Evolutionary conservation across 176 grass and related monocot genomes (phyloP), one percentile per base, ranked within the genome.

Genomic region (Metroxylon sagu): DNA sequence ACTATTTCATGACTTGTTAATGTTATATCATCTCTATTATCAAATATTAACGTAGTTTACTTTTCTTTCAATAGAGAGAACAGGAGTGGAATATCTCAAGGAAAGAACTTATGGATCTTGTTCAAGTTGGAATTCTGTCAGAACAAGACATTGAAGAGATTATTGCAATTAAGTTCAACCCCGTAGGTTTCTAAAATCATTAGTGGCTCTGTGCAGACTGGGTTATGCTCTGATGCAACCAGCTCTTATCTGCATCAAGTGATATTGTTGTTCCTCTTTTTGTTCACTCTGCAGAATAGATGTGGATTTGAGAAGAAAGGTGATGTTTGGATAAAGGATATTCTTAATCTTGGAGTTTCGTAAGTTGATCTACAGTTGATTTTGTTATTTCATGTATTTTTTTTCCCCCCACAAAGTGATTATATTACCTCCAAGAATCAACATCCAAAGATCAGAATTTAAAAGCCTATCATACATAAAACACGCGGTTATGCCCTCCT

Each of bases 41-140:
- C 58, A 26, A 19, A 72, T 62, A 65, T 72, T 50, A 70, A 80
- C 52, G 60, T 43, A 49, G 25, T 70, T 67, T 61, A 48, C 67
- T 67, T 65, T 75, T 65, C 54, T 78, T 48, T 76, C 66, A 72
- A 68, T 56, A 95, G 80, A 85, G 87, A 81, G 87, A 97, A 75
- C 93, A 97, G 66, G 87, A 97, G 67, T 97, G 87, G 93, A 97
- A 97, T 70, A 88, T 97, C 64, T 97, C 87, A 4, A 78, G 70
- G 60, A 91, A 88, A 48, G 93, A 97, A 59, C 68, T 97, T 43
- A 68, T 85, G 78, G 93, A 92, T 59, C 85, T 92, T 71, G 87
- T 97, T 4, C 56, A 88, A 66, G 71, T 78, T 70, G 87, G 87
- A 7, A 82, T 97, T 83, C 84, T 97, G 68, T 83, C 79, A 12